phyloP scores from a whole-genome alignment of 306 rosid species.

The Vachellia pachyceras region DNA sequence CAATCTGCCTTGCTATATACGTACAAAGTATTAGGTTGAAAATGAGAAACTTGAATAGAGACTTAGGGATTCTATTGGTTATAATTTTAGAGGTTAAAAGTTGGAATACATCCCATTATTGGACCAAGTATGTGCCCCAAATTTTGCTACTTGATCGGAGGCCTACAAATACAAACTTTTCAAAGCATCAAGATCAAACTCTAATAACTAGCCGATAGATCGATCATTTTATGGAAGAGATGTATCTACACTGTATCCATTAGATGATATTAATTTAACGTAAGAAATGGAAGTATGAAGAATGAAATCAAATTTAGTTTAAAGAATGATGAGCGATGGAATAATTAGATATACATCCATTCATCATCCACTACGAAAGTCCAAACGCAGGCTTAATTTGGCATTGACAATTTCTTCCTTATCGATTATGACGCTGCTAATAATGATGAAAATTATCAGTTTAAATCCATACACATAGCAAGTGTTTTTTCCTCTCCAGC shows the following conservation, averaged over 20 bases:
- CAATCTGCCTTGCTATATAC: neutral
- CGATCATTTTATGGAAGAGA: neutral
- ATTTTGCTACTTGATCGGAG: too few species aligned
- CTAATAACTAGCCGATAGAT: too few species aligned
- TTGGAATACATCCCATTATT: too few species aligned
- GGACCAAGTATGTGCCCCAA: too few species aligned
- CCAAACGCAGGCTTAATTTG: neutral
- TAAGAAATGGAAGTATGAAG: neutral
- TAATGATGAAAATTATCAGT: neutral
- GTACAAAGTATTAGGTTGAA: too few species aligned
- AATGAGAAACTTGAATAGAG: too few species aligned
- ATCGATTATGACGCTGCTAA: neutral
- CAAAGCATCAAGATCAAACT: too few species aligned
- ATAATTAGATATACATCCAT: neutral
- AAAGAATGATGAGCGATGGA: neutral
- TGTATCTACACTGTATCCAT: neutral
- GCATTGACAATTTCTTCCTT: neutral
- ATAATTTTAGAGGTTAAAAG: too few species aligned
- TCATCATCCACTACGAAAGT: neutral
- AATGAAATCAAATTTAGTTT: neutral
- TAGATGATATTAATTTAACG: neutral
- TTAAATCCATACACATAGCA: neutral
- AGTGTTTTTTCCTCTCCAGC: too few species aligned
- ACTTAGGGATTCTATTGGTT: too few species aligned
- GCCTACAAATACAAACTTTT: too few species aligned